phyloP scores from a whole-genome alignment of 257 asterid genomes.

The Solanum arcanum region DNA sequence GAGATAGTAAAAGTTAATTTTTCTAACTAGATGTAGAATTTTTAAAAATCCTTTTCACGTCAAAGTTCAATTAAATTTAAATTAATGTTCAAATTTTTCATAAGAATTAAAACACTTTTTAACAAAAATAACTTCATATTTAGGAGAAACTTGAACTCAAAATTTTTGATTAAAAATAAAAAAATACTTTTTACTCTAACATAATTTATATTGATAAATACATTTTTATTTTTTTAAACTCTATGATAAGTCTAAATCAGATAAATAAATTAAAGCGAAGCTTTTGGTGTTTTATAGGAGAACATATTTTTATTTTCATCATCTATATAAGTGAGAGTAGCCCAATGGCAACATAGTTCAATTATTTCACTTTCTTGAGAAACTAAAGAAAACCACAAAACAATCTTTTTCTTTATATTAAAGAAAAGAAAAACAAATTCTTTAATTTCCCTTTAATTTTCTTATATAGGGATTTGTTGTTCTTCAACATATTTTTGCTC shows the following conservation, averaged over 20 bases:
- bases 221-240: too few relatives aligned
- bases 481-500: not conserved
- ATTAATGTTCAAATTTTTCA: fast-evolving
- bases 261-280: not conserved
- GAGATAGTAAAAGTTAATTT: not conserved
- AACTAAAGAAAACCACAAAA: not conserved
- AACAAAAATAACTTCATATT: too few relatives aligned
- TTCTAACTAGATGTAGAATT: not conserved
- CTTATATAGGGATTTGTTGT: not conserved
- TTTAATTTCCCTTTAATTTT: not conserved
- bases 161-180: too few relatives aligned
- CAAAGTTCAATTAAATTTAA: too few relatives aligned
- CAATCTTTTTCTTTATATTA: not conserved
- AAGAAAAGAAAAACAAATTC: not conserved
- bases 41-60: fast-evolving
- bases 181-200: too few relatives aligned
- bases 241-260: too few relatives aligned
- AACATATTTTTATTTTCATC: not conserved
- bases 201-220: too few relatives aligned
- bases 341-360: not conserved
- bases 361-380: not conserved
- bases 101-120: too few relatives aligned
- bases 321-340: not conserved
- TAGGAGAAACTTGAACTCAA: fast-evolving
- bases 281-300: not conserved